Conservation (phyloP, 176 grass and related monocot species). For the Hordeum marinum region DNA sequence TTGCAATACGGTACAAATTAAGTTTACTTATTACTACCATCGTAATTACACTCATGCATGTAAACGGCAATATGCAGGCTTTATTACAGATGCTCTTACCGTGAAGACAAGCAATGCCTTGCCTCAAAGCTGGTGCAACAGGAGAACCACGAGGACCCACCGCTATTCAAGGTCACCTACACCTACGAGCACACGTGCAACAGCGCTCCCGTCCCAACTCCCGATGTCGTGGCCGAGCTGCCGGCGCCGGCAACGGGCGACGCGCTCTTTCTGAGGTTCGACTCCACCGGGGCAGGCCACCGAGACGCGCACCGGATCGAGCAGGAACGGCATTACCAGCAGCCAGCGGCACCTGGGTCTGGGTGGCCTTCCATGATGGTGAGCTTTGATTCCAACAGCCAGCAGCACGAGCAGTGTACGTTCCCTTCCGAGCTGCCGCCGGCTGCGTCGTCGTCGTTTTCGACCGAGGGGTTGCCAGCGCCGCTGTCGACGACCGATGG, state of each 20-base stretch:
- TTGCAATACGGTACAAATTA: too few species aligned
- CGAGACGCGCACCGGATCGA: not conserved
- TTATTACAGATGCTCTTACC: slow-evolving; percentile 72
- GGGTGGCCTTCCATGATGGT: slow-evolving; percentile 28
- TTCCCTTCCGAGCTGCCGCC: slow-evolving; percentile 21
- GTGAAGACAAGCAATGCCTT: slow-evolving; percentile 43
- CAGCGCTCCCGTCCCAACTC: slow-evolving; percentile 26
- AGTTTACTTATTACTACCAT: not conserved
- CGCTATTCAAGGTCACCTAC: slow-evolving; percentile 53
- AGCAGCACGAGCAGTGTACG: not conserved
- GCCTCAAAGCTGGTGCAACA: slow-evolving; percentile 64
- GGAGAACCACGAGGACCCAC: slow-evolving; percentile 37
- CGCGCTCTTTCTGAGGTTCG: slow-evolving; percentile 33
- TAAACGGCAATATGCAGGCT: slow-evolving; percentile 12
- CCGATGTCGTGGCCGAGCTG: slow-evolving; percentile 25
- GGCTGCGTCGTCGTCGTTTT: not conserved
- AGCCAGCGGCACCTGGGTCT: not conserved
- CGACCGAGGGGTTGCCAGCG: not conserved
- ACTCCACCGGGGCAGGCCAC: slow-evolving; percentile 12
- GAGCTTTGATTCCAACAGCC: slow-evolving; percentile 24
- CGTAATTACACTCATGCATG: not conserved
- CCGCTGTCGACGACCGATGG: not conserved
- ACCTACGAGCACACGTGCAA: slow-evolving; percentile 62
- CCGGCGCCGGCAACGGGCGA: not conserved
- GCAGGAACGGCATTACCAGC: not conserved